These are phyloP conservation scores for Paramecium bursaria DNA, from an alignment of 73 alveolate genomes.

Conservation along the genomic window DNA sequence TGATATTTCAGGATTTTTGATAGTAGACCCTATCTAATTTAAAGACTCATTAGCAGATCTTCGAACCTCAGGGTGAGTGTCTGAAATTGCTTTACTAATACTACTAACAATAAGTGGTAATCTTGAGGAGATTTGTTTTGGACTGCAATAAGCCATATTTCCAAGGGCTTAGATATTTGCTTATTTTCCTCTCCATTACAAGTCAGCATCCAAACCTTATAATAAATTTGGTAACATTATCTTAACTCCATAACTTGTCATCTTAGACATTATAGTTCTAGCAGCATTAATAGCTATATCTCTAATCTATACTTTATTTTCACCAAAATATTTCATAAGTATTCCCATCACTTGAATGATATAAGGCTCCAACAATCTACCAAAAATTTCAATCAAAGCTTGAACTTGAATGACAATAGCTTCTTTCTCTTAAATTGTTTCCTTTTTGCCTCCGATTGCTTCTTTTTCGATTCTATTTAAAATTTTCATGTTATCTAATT, in stretches of 20 bases:
- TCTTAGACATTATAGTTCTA: conserved; percentile 72
- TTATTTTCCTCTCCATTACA: conserved; percentile 85
- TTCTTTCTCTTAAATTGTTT: conserved; percentile 68
- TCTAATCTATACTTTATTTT: conserved; percentile 76
- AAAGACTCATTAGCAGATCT: conserved; percentile 82
- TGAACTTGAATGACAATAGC: conserved; percentile 71
- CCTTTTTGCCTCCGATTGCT: conserved; percentile 66
- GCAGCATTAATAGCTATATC: conserved; percentile 74
- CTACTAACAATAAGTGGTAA: conserved; percentile 81
- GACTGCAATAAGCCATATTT: conserved; percentile 87
- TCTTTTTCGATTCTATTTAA: conserved; percentile 65
- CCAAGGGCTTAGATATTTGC: conserved; percentile 86
- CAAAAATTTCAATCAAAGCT: conserved; percentile 74
- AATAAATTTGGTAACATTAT: conserved; percentile 76
- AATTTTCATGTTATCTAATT: conserved; percentile 64
- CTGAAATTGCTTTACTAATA: conserved; percentile 79
- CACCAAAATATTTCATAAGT: conserved; percentile 77
- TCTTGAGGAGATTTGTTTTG: conserved; percentile 75
- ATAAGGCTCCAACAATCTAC: conserved; percentile 77
- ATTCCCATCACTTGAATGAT: conserved; percentile 71
- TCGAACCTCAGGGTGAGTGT: conserved; percentile 88
- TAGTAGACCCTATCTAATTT: conserved; percentile 80
- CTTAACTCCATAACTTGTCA: conserved; percentile 82
- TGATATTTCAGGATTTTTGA: conserved; percentile 85
- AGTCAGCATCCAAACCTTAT: conserved; percentile 77